These are phyloP conservation scores for Oxalis stricta DNA, from an alignment of 441 rosid genomes.

Conservation along the genomic window DNA sequence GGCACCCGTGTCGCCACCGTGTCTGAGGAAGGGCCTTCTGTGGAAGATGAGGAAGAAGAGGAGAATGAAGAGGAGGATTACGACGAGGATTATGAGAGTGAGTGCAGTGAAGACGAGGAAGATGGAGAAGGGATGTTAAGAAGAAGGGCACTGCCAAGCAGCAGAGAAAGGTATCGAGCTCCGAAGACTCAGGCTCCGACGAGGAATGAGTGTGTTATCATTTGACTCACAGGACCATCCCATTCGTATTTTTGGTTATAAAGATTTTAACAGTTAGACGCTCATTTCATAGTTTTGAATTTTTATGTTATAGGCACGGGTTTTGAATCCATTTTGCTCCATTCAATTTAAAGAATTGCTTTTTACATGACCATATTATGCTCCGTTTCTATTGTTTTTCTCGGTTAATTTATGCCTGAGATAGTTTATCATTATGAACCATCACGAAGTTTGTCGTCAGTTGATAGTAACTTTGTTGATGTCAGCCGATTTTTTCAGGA, in stretches of 20 bases:
- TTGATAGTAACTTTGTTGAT: no score
- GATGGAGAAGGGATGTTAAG: constrained; percentile 51
- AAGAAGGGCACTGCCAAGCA: constrained; percentile 27
- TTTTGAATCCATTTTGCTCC: background rate
- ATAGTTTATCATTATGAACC: no score
- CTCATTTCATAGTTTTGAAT: constrained; percentile 12
- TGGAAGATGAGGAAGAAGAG: constrained; percentile 93
- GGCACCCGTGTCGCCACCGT: constrained; percentile 52
- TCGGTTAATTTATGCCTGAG: background rate
- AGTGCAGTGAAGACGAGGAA: constrained; percentile 86
- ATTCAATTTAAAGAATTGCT: background rate
- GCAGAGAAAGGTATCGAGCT: constrained; percentile 35
- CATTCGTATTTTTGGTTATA: background rate
- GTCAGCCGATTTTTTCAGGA: no score
- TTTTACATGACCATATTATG: background rate
- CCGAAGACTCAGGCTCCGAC: constrained; percentile 62
- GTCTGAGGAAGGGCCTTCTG: constrained; percentile 51
- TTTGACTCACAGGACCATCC: no score
- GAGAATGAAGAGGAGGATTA: constrained; percentile 78
- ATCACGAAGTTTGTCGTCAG: no score
- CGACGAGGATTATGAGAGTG: constrained; percentile 81
- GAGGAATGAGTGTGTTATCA: constrained; percentile 37
- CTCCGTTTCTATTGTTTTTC: background rate
- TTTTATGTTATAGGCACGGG: constrained; percentile 10
- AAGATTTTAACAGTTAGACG: constrained; percentile 4